Evolutionary conservation across 768 basidiomycete species (phyloP).

Genomic region (Gloeopeniophorella convolvens): DNA sequence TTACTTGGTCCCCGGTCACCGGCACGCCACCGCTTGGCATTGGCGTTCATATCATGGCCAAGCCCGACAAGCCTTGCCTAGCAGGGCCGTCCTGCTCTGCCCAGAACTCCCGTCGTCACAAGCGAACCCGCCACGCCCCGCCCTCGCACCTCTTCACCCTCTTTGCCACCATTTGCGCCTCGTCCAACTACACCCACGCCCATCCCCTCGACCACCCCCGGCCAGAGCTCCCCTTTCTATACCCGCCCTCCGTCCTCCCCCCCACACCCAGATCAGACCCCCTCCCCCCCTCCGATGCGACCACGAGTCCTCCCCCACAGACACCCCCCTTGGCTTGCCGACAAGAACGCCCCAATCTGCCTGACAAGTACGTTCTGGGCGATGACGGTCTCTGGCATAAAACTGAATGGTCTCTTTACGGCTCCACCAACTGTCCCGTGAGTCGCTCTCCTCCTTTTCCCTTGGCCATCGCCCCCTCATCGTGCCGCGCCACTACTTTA

Average conservation of each 20-base stretch:
- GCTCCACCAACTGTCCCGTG: slow-evolving; percentile 60
- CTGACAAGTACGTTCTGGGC: slow-evolving; percentile 21
- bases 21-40: not conserved
- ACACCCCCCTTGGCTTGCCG: not conserved
- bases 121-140: slow-evolving; percentile 1
- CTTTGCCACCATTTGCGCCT: slow-evolving; percentile 7
- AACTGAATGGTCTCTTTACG: slow-evolving; percentile 51
- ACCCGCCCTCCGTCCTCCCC: slow-evolving; percentile 28
- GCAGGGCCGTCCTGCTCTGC: slow-evolving; percentile 5
- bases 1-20: not conserved
- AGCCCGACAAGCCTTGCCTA: slow-evolving; percentile 18
- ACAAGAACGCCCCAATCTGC: slow-evolving; percentile 3
- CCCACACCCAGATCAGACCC: slow-evolving; percentile 10
- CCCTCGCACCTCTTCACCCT: not conserved
- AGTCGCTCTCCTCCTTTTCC: slow-evolving; percentile 24
- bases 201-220: slow-evolving; percentile 7
- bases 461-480: slow-evolving; percentile 31
- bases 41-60: slow-evolving; percentile 25
- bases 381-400: slow-evolving; percentile 23
- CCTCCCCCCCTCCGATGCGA: not conserved
- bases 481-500: not conserved
- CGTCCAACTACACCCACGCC: not conserved
- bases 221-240: slow-evolving; percentile 19
- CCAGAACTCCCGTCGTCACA: not conserved
- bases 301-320: not conserved